Evolutionary conservation across 257 asterid species (phyloP), one percentile per base, ranked within the genome.

Genomic region (Primulina huaijiensis): DNA sequence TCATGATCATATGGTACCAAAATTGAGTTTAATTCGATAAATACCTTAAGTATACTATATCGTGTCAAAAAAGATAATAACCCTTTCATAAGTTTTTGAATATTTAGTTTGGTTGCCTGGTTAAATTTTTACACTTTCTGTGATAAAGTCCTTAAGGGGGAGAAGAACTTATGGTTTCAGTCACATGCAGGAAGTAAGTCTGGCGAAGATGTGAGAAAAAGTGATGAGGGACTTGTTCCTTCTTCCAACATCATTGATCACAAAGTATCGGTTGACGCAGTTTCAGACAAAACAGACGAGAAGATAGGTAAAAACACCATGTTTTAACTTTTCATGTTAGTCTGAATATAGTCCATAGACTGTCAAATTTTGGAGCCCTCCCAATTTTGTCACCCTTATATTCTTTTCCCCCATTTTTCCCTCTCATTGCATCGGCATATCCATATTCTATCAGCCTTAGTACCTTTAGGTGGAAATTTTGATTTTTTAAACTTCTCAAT

Each of bases 131-230:
- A 7, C 0, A 7, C 50, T 7, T 63, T 34, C 30, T 35, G 37
- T 63, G 43, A 46, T 30, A 16, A 3, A 8, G 9, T 66, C 11
- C 37, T 16, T 0, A 50, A 27, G 55, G 59, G 58, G 25, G 43
- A 64, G 19, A 64, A 70, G 46, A 33, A 63, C 69, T 75, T 74
- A 62, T 65, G 60, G 69, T 58, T 69, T 62, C 37, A 70, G 72
- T 46, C 55, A 57, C 72, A 20, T 73, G 86, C 83, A 85, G 90
- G 82, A 68, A 75, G 50, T 67, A 68, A 58, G 65, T 14, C 5
- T 61, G 75, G 66, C 20, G 60, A 53, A 59, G 72, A 68, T 66
- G 70, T 23, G 64, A 75, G 20, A 65, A 40, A 63, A 67, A 52
- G 40, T 33, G 70, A 69, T 69, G 30, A 31, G 62, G 71, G 67